Base-by-base conservation (phyloP, 441 rosid genomes). In the Populus hybrid region DNA sequence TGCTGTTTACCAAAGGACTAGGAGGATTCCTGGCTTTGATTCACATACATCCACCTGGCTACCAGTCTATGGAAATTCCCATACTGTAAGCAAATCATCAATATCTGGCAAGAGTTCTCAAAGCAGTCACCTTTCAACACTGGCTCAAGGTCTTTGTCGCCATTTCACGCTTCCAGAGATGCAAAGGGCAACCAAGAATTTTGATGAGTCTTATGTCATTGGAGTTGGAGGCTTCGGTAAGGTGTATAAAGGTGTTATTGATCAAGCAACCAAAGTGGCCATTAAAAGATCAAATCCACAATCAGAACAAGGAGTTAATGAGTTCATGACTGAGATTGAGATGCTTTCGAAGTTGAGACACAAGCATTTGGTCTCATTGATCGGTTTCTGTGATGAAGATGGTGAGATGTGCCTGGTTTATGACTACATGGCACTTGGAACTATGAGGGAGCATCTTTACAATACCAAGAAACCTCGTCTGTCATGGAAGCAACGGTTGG, bases 151-250 rank as follows among this genome's bases (percentile, higher is more conserved):
- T 26, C 87, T 91, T 26, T 90, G 94, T 73, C 84, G 92, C 9
- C 90, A 87, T 24, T 92, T 92, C 84, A 79, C 90, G 0, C 66
- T 88, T 7, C 26, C 80, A 0, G 93, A 92, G 83, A 91, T 91
- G 30, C 86, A 78, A 77, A 81, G 81, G 0, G 93, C 90, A 1
- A 90, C 95, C 0, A 85, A 84, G 69, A 85, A 86, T 81, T 91
- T 93, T 61, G 86, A 85, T 10, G 94, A 93, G 50, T 86, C 89
- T 0, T 64, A 89, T 35, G 93, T 91, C 23, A 85, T 93, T 18
- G 97, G 94, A 6, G 88, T 93, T 21, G 95, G 97, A 72, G 94
- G 95, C 9, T 91, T 91, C 6, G 93, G 95, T 34, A 93, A 93
- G 77, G 95, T 91, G 30, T 28, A 28, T 28, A 28, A 28, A 28